A percentile compares a stretch with the other conserved stretches of the same genome.
Evolutionary conservation across 306 rosid species (phyloP).

Genomic region (Cicer pinnatifidum): DNA sequence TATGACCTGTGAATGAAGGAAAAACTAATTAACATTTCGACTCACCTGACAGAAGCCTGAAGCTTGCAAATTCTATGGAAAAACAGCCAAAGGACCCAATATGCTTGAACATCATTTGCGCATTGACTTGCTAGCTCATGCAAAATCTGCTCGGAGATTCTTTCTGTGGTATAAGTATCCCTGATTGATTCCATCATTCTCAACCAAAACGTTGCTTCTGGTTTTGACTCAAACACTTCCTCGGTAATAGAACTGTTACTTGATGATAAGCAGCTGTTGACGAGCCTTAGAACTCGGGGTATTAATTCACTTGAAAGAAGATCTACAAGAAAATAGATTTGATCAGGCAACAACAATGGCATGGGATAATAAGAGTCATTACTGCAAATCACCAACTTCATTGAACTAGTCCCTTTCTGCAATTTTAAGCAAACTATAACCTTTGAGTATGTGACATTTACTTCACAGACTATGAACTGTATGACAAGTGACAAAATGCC

Average conservation of each 20-base stretch:
- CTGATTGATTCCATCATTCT: constrained; percentile 69
- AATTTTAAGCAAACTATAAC: constrained; percentile 6
- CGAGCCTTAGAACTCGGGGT: constrained; percentile 58
- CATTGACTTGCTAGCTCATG: constrained; percentile 63
- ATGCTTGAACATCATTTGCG: constrained; percentile 76
- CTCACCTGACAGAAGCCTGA: constrained; percentile 76
- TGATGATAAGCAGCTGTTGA: constrained; percentile 57
- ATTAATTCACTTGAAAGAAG: constrained; percentile 66
- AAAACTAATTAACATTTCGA: constrained; percentile 41
- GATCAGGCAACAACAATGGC: constrained; percentile 41
- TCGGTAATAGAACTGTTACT: constrained; percentile 45
- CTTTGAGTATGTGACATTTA: constrained; percentile 3
- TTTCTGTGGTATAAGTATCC: constrained; percentile 76
- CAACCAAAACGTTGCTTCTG: constrained; percentile 70
- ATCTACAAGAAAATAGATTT: constrained; percentile 58
- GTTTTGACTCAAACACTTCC: constrained; percentile 57
- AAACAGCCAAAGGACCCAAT: constrained; percentile 87
- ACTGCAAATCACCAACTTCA: constrained; percentile 29
- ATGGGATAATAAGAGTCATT: background rate
- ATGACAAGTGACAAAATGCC: background rate
- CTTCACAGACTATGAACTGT: background rate
- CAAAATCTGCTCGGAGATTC: constrained; percentile 83
- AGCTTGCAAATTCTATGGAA: constrained; percentile 57
- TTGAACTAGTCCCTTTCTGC: constrained; percentile 24
- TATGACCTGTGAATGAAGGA: constrained; percentile 32